These are phyloP conservation scores for Neurospora sp. DNA, from an alignment of 2,329 filamentous ascomycete species.

Conservation along the genomic window DNA sequence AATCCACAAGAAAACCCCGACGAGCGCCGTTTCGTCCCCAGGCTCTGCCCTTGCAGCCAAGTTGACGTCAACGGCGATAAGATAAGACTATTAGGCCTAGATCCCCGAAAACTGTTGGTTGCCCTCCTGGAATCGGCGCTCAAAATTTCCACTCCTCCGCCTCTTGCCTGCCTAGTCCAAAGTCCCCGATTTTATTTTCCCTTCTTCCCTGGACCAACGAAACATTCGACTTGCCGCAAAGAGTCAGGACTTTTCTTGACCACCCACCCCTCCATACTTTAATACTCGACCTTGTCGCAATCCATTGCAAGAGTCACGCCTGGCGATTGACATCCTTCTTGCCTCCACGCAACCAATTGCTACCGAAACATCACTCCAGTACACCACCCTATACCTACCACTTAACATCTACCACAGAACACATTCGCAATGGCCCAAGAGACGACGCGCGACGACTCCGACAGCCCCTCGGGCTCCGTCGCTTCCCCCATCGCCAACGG, in stretches of 20 bases:
- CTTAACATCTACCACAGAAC: background rate
- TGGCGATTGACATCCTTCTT: background rate
- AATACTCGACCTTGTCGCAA: background rate
- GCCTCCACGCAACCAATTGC: background rate
- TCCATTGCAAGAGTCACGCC: background rate
- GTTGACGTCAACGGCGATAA: slow-evolving; percentile 3
- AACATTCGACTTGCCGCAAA: background rate
- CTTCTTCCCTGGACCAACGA: background rate
- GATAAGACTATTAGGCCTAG: slow-evolving; percentile 1
- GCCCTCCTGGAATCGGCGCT: background rate
- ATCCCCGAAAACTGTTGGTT: background rate
- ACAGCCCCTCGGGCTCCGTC: slow-evolving; percentile 18
- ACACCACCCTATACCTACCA: background rate
- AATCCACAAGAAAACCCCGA: background rate
- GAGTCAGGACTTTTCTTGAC: background rate
- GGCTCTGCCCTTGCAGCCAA: background rate
- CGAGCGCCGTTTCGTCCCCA: background rate
- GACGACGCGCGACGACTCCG: slow-evolving; percentile 20
- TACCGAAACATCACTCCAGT: background rate
- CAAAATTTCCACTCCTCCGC: background rate
- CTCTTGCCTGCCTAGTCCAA: background rate
- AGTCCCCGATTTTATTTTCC: background rate
- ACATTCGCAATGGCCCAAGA: slow-evolving; percentile 21
- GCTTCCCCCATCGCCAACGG: slow-evolving; percentile 13
- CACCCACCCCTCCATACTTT: background rate